These are phyloP conservation scores for Aspergillus nomiae DNA, from an alignment of 2,329 filamentous ascomycete genomes.

Conservation along the genomic window DNA sequence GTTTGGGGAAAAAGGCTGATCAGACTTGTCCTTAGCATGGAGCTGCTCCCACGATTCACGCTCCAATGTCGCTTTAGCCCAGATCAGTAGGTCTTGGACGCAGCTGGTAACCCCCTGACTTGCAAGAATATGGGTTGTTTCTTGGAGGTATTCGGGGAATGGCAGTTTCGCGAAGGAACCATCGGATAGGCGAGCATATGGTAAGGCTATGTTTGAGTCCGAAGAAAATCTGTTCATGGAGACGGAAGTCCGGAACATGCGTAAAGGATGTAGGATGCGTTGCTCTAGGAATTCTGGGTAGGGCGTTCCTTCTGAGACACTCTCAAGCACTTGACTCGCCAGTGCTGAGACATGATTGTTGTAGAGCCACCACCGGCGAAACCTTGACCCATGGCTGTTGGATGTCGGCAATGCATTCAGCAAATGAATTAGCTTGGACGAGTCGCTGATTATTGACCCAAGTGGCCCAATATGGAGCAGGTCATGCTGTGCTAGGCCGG, in stretches of 20 bases:
- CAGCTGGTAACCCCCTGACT: background rate
- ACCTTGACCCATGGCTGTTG: background rate
- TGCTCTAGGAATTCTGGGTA: background rate
- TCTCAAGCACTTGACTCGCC: background rate
- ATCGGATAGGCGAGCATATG: background rate
- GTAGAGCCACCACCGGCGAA: background rate
- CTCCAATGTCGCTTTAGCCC: background rate
- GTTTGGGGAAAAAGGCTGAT: too few relatives aligned
- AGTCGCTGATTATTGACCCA: background rate
- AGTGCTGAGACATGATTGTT: background rate
- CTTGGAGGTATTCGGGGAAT: background rate
- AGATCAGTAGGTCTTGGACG: background rate
- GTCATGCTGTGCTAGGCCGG: background rate
- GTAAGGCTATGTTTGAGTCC: background rate
- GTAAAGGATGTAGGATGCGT: background rate
- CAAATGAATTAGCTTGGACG: background rate
- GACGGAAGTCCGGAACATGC: background rate
- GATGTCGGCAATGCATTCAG: background rate
- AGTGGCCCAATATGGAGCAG: background rate
- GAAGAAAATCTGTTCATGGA: background rate
- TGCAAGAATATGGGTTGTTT: background rate
- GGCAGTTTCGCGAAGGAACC: background rate
- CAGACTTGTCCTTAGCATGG: background rate
- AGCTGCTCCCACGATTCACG: background rate
- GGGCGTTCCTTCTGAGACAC: background rate